Base-by-base conservation (phyloP, 2,329 filamentous ascomycete genomes). In the Grosmannia huntii region DNA sequence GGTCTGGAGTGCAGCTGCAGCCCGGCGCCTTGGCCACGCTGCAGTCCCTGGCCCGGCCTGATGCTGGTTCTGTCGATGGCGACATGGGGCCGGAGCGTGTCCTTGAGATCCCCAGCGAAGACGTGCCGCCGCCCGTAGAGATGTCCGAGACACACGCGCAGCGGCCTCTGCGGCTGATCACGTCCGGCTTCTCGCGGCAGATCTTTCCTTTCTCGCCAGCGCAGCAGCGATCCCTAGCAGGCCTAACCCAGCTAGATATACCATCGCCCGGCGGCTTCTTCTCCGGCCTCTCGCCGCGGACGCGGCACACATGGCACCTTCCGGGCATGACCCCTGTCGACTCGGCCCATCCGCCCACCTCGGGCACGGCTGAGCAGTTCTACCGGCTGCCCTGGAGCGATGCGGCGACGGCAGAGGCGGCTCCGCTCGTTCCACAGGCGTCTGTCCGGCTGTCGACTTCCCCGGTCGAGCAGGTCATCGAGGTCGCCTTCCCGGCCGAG, bases 241-340 rank as follows among this genome's bases (percentile, higher is more conserved):
- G 85, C 46, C 79, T 96, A 62, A 91, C 88, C 23, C 84, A 82
- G 60, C 79, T 96, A 23, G 91, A 91, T 28, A 90, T 97, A 38
- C 92, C 91, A 6, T 96, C 92, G 0, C 92, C 92, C 0, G 87
- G 89, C 28, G 90, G 87, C 0, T 96, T 96, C 76, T 96, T 96
- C 71, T 89, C 89, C 2, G 90, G 87, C 0, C 79, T 96, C 31
- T 89, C 87, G 44, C 82, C 86, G 4, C 81, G 83, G 57, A 84
- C 86, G 44, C 83, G 90, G 56, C 84, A 85, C 66, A 94, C 91
- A 14, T 97, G 92, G 92, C 84, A 89, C 66, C 74, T 85, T 60
- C 57, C 79, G 12, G 73, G 73, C 31, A 73, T 71, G 64, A 76
- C 78, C 23, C 77, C 79, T 21, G 59, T 61, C 14, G 77, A 81